Conservation (phyloP, 2,329 filamentous ascomycete genomes). For the Claviceps fusiformis region DNA sequence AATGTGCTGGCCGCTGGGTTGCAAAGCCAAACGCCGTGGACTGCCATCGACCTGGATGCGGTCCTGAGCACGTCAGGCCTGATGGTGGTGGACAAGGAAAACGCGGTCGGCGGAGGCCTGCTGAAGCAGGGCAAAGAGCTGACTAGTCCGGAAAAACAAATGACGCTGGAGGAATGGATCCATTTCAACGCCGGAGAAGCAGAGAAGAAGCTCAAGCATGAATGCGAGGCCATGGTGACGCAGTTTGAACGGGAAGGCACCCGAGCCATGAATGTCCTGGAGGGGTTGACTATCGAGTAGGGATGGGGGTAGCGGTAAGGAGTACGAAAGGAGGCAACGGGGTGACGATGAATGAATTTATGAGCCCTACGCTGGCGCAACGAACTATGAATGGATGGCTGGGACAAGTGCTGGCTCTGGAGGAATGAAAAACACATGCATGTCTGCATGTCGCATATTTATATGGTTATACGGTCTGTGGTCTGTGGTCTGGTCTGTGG, state of each 20-base stretch:
- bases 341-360: not conserved
- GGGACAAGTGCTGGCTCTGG: too few species aligned
- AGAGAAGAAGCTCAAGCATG: slow-evolving; percentile 62
- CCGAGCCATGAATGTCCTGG: slow-evolving; percentile 62
- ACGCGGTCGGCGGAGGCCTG: slow-evolving; percentile 29
- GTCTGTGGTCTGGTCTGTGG: too few species aligned
- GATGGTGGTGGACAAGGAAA: slow-evolving; percentile 36
- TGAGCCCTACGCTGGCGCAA: not conserved
- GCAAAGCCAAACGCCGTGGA: slow-evolving; percentile 52
- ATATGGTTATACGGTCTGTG: too few species aligned
- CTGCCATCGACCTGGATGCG: slow-evolving; percentile 59
- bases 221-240: slow-evolving; percentile 73
- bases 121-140: slow-evolving; percentile 46
- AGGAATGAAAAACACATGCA: too few species aligned
- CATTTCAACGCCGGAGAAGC: slow-evolving; percentile 65
- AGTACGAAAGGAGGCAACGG: not conserved
- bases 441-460: too few species aligned
- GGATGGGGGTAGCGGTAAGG: not conserved
- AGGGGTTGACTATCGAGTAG: slow-evolving; percentile 50
- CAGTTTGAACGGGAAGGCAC: slow-evolving; percentile 74
- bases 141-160: slow-evolving; percentile 63
- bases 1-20: slow-evolving; percentile 40
- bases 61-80: slow-evolving; percentile 41
- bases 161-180: slow-evolving; percentile 94
- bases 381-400: not conserved